phyloP scores from a whole-genome alignment of 2,329 filamentous ascomycete genomes.

The Gnomoniopsis smithogilvyi region DNA sequence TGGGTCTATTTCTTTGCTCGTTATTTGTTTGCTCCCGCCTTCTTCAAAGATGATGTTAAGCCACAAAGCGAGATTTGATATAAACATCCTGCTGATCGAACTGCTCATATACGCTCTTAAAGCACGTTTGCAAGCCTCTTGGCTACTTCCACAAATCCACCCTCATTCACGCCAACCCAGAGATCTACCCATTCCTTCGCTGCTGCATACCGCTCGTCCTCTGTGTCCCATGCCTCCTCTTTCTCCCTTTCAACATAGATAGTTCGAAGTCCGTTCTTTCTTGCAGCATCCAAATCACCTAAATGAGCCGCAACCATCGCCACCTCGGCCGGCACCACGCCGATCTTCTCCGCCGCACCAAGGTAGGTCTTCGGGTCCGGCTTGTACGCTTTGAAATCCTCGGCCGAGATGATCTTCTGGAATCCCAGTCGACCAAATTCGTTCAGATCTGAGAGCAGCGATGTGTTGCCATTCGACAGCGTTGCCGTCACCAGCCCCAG shows the following conservation, averaged over 20 bases:
- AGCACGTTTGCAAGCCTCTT: constrained; percentile 32
- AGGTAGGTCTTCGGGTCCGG: constrained; percentile 65
- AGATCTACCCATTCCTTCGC: constrained; percentile 63
- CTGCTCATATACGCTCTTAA: not conserved
- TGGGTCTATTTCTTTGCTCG: too few species aligned
- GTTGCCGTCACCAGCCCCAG: constrained; percentile 55
- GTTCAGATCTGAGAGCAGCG: constrained; percentile 64
- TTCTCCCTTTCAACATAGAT: constrained; percentile 67
- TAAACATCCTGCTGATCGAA: too few species aligned
- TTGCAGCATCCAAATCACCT: constrained; percentile 64
- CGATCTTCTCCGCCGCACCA: constrained; percentile 61
- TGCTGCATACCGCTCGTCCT: constrained; percentile 47
- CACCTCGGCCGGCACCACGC: constrained; percentile 54
- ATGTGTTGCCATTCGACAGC: constrained; percentile 71
- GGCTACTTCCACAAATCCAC: constrained; percentile 51
- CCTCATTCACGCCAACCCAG: constrained; percentile 51
- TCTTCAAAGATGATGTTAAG: too few species aligned
- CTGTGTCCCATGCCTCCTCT: constrained; percentile 61
- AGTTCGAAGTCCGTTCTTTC: constrained; percentile 60
- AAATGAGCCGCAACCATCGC: constrained; percentile 78
- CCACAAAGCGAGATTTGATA: too few species aligned
- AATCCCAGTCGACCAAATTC: constrained; percentile 59
- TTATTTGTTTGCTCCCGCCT: too few species aligned
- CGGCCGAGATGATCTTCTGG: constrained; percentile 59
- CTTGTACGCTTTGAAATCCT: constrained; percentile 74